Base-by-base conservation (phyloP, 495 filamentous ascomycete species). In the Penicillium pulvis region DNA sequence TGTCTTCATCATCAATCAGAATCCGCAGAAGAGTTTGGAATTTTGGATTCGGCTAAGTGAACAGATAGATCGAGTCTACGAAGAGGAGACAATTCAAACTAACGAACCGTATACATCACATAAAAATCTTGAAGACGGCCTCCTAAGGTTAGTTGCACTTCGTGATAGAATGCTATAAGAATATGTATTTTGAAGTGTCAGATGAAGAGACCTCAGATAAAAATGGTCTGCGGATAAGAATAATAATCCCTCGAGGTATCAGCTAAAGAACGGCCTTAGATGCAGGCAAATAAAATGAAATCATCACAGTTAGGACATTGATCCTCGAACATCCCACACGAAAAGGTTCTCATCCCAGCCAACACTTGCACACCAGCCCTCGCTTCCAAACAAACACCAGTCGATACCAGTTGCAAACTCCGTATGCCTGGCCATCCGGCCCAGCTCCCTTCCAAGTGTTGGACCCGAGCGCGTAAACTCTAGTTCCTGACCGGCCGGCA, bases 381-480 rank as follows among this genome's bases (percentile, higher is more conserved):
- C 93, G 17, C 83, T 86, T 6, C 94, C 94, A 71, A 98, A 98
- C 31, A 98, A 71, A 75, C 94, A 97, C 94, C 94, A 98, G 68
- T 98, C 94, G 10, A 97, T 90, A 17, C 94, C 94, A n/a, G 90
- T 97, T 30, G 87, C 92, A 71, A 98, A 98, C 76, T 98, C 94
- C 2, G 93, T 95, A 75, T 98, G 94, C 42, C 83, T 79, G 46
- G 86, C 89, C 93, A 98, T 97, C 12, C 90, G 76, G 5, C 92
- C 95, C 58, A 98, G 67, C 74, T 97, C 85, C 24, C 79, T 76
- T 9, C 89, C 91, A 19, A 80, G 70, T 5, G 80, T 73, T 35
- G 71, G 73, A 17, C 66, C 64, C 52, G 75, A 59, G 56, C 72
- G 62, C 75, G 78, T 71, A 47, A 64, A 10, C 71, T 78, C 62